Conservation (phyloP, 495 filamentous ascomycete genomes). For the Tuber borchii region DNA sequence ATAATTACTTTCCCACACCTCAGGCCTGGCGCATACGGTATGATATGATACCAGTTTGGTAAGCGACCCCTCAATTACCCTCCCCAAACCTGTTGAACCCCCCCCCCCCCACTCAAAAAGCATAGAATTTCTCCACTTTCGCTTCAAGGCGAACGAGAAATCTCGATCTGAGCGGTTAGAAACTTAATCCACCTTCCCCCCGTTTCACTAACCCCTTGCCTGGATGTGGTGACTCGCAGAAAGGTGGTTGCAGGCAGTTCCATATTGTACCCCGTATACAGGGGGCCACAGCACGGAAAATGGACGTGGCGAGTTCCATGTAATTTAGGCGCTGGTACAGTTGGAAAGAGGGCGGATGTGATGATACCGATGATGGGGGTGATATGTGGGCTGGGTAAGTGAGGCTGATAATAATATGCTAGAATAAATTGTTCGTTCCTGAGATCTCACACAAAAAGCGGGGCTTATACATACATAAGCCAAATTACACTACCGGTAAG, state of each 20-base stretch:
- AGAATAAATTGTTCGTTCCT: not conserved
- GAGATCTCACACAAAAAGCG: not conserved
- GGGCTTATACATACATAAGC: not conserved
- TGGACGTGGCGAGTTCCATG: not conserved
- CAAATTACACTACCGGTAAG: not conserved
- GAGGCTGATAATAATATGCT: not conserved
- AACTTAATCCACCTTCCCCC: not conserved
- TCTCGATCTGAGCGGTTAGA: not conserved
- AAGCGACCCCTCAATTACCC: not conserved
- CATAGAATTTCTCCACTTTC: not conserved
- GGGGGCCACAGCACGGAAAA: not conserved
- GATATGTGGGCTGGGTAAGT: not conserved
- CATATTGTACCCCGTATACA: not conserved
- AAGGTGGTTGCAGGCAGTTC: not conserved
- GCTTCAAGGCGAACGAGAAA: not conserved
- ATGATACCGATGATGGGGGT: not conserved
- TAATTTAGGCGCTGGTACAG: not conserved
- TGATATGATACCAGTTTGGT: too few relatives aligned
- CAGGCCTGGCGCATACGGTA: not conserved
- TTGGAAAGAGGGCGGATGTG: not conserved
- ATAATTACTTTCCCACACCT: not conserved
- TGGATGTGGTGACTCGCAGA: not conserved
- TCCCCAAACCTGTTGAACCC: too few relatives aligned
- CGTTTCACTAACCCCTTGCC: not conserved
- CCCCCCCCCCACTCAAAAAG: not conserved